Evolutionary conservation across 768 basidiomycete species (phyloP), one percentile per base, ranked within the genome.

Genomic region (Boletellus sp.): DNA sequence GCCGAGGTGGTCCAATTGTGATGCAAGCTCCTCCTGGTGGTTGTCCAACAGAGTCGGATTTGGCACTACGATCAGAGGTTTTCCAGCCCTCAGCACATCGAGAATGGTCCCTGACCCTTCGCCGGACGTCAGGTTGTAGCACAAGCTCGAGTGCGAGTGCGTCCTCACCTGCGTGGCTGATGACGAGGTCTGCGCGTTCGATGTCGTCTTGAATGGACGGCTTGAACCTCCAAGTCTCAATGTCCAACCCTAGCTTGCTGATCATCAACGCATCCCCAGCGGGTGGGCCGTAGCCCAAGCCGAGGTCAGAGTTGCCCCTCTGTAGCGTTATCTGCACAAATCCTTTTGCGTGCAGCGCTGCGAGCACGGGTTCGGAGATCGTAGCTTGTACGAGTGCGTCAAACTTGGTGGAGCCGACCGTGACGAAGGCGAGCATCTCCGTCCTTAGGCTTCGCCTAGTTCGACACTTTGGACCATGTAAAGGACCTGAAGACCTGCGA

Each of bases 41-140:
- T 96, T 90, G 66, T 96, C 86, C 65, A 94, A 78, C 26, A 99
- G 72, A 0, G 89, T 86, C 37, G 84, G 73, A 66, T 99, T 99
- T 11, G 94, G 94, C 3, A 96, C 84, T 4, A 90, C 87, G 55
- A 99, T 85, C 55, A 99, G 72, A 7, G 81, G 78, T 61, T 87
- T 92, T 41, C 77, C 75, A 43, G 80, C 72, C 28, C 93, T 76
- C 42, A 97, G 73, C 10, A 85, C 90, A 39, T 95, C 90, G 26
- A 98, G 77, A 60, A 98, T 94, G 4, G 95, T 96, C 11, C 95
- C 95, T 19, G 95, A 87, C 45, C 95, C 95, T 97, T 28, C 51
- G 43, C 35, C 36, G 37, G 36, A 47, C 16, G 46, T 55, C 28
- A 55, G 39, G 13, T 16, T 28, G 42, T 40, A 9, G 23, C 23